phyloP scores from a whole-genome alignment of 2,329 filamentous ascomycete genomes.

The Albifimbria verrucaria region DNA sequence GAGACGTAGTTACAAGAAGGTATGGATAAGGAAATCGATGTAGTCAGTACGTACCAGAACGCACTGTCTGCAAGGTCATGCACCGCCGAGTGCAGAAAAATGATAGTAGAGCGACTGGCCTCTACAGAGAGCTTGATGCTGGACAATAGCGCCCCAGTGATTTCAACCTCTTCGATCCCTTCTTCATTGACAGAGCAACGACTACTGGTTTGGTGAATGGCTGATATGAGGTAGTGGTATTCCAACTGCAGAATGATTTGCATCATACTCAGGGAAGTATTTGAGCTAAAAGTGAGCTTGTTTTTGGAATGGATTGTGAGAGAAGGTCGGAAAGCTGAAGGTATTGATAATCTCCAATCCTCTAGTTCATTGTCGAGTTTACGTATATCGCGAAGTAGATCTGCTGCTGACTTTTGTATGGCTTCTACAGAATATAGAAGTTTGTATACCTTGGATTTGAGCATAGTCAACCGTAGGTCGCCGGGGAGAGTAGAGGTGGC shows the following conservation, averaged over 20 bases:
- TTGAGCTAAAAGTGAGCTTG: constrained; percentile 20
- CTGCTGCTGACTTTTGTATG: constrained; percentile 48
- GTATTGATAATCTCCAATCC: constrained; percentile 48
- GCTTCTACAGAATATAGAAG: constrained; percentile 48
- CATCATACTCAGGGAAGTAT: constrained; percentile 36
- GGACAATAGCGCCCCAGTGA: constrained; percentile 44
- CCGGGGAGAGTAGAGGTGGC: constrained; percentile 35
- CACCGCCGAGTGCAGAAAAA: constrained; percentile 41
- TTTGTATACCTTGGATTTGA: constrained; percentile 48
- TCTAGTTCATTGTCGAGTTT: constrained; percentile 56
- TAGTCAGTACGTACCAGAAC: constrained; percentile 42
- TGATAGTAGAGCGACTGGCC: constrained; percentile 51
- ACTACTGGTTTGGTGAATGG: constrained; percentile 53
- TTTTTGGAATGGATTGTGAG: constrained; percentile 33
- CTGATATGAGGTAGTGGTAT: constrained; percentile 52
- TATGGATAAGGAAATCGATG: not conserved
- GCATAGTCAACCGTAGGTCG: constrained; percentile 44
- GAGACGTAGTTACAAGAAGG: not conserved
- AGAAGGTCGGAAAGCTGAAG: constrained; percentile 40
- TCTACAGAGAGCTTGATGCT: constrained; percentile 52
- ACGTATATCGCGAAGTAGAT: constrained; percentile 51
- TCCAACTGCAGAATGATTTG: constrained; percentile 49
- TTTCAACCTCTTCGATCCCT: constrained; percentile 20
- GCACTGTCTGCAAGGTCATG: constrained; percentile 40
- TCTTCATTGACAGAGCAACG: constrained; percentile 31